Conservation (phyloP, 2,329 filamentous ascomycete species). For the Aureobasidium pullulans region DNA sequence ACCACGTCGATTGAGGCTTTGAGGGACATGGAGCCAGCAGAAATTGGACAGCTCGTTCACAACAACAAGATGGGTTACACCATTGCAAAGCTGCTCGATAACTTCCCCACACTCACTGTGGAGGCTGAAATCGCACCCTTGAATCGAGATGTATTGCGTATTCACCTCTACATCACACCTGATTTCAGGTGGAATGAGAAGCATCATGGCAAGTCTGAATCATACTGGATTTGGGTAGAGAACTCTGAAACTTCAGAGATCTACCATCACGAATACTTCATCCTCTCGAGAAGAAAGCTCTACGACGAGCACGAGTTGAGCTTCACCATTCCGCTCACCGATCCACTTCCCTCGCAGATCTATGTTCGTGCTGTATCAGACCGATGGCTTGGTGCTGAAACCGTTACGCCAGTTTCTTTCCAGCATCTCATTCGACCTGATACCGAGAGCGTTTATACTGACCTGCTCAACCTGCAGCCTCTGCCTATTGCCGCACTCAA, state of each 20-base stretch:
- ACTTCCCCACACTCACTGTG: slow-evolving; percentile 85
- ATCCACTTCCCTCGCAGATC: slow-evolving; percentile 89
- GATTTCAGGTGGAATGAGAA: slow-evolving; percentile 94
- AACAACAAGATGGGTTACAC: slow-evolving; percentile 81
- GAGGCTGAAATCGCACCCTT: slow-evolving; percentile 93
- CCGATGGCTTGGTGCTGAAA: slow-evolving; percentile 93
- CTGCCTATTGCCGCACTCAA: slow-evolving; percentile 80
- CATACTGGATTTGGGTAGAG: slow-evolving; percentile 98
- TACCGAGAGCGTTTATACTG: slow-evolving; percentile 94
- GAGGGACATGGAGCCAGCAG: slow-evolving; percentile 85
- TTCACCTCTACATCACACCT: slow-evolving; percentile 75
- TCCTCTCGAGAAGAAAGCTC: slow-evolving; percentile 80
- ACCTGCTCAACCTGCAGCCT: slow-evolving; percentile 85
- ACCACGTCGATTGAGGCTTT: slow-evolving; percentile 70
- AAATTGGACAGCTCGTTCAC: slow-evolving; percentile 86
- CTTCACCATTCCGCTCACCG: slow-evolving; percentile 91
- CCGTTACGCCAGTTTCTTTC: slow-evolving; percentile 90
- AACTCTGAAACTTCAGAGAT: slow-evolving; percentile 97
- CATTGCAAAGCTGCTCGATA: slow-evolving; percentile 72
- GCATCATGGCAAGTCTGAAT: slow-evolving; percentile 87
- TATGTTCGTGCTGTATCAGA: slow-evolving; percentile 94
- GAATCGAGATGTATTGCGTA: slow-evolving; percentile 89
- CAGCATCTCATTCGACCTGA: slow-evolving; percentile 96
- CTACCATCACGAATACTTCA: slow-evolving; percentile 96
- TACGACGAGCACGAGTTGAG: slow-evolving; percentile 96